Conservation (phyloP, 2,329 filamentous ascomycete species). For the Aspergillus persii region DNA sequence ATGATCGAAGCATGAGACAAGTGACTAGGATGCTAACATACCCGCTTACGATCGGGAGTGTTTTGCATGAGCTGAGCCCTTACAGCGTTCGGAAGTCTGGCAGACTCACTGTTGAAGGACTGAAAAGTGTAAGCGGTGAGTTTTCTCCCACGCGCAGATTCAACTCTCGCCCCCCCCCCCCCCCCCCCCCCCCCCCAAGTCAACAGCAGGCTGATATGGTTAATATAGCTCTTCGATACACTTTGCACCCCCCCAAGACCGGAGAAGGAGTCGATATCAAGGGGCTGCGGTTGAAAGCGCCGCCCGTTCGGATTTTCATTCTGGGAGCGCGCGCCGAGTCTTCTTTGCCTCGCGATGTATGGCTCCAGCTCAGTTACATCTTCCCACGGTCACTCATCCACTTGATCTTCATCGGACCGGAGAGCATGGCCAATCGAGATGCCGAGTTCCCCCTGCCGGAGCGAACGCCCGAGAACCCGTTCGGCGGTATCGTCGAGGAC, state of each 20-base stretch:
- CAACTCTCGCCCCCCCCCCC: not conserved
- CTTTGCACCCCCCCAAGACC: constrained; percentile 78
- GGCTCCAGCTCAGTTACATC: constrained; percentile 90
- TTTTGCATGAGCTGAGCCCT: constrained; percentile 91
- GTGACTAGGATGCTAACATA: constrained; percentile 92
- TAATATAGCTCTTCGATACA: constrained; percentile 77
- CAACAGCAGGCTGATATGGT: not conserved
- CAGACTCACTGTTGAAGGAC: constrained; percentile 77
- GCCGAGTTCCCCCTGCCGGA: constrained; percentile 87
- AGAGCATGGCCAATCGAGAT: constrained; percentile 93
- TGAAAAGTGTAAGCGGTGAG: constrained; percentile 91
- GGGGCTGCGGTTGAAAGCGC: constrained; percentile 77
- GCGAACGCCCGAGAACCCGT: constrained; percentile 82
- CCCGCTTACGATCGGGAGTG: constrained; percentile 83
- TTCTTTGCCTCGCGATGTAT: constrained; percentile 87
- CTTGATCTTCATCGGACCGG: constrained; percentile 90
- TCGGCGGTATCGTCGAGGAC: constrained; percentile 90
- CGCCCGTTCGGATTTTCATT: constrained; percentile 87
- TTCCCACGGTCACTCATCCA: constrained; percentile 93
- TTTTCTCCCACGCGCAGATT: constrained; percentile 17
- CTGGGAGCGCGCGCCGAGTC: constrained; percentile 96
- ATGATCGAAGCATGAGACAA: constrained; percentile 86
- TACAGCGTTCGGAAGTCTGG: constrained; percentile 76
- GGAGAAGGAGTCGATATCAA: constrained; percentile 74
- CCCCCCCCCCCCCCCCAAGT: too few relatives aligned